Evolutionary conservation across 106 monocot genomes (phyloP).

Genomic region (Amphibolis antarctica): DNA sequence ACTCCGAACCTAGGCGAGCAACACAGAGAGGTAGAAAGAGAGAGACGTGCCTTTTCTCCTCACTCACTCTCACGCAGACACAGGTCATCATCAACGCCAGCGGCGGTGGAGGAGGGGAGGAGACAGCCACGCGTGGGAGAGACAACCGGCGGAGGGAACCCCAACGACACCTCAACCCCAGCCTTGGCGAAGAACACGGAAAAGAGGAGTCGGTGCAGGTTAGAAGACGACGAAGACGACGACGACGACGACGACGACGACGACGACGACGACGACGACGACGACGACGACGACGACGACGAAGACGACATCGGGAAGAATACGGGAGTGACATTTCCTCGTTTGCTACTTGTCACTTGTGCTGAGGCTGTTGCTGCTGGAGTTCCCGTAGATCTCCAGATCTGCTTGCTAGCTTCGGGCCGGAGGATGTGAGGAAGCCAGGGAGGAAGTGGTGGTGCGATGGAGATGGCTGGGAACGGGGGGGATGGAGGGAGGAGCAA

Average conservation of each 20-base stretch:
- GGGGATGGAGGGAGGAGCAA: background rate
- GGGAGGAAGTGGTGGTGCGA: background rate
- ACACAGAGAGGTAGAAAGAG: too few species aligned
- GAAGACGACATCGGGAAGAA: too few species aligned
- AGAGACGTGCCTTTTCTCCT: background rate
- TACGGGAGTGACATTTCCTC: background rate
- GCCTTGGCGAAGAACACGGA: too few species aligned
- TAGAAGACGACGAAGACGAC: too few species aligned
- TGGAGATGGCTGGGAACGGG: background rate
- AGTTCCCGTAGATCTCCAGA: conserved; percentile 4
- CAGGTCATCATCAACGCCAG: background rate
- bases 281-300: too few species aligned
- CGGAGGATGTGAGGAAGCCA: background rate
- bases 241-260: too few species aligned
- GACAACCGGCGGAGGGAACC: background rate
- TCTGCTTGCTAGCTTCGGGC: too few species aligned
- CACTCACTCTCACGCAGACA: background rate
- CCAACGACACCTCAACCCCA: too few species aligned
- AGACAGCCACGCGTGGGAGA: conserved; percentile 1
- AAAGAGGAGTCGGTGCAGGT: too few species aligned
- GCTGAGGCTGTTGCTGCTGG: background rate
- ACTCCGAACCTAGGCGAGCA: background rate
- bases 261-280: too few species aligned
- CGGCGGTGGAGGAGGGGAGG: background rate
- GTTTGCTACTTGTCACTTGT: background rate